Conservation (phyloP, 2,329 filamentous ascomycete species). For the Sclerotinia subarctica region DNA sequence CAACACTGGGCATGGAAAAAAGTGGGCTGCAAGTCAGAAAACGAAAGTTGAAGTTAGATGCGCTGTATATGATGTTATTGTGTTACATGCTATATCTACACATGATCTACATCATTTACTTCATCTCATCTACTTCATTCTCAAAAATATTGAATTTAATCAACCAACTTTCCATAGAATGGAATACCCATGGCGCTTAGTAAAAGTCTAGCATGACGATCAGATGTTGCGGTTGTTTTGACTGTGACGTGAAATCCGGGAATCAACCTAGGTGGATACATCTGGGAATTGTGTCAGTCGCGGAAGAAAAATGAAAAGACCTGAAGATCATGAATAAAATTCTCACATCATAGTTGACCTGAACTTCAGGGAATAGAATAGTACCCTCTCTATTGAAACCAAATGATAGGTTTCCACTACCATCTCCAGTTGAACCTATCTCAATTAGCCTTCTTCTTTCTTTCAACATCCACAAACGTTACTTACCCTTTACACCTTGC, state of each 20-base stretch:
- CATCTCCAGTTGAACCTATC: slow-evolving; percentile 62
- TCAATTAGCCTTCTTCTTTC: slow-evolving; percentile 30
- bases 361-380: slow-evolving; percentile 86
- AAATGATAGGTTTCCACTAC: slow-evolving; percentile 80
- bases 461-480: background rate
- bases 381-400: slow-evolving; percentile 75
- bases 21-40: background rate
- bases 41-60: background rate
- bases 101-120: slow-evolving; percentile 5
- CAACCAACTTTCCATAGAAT: slow-evolving; percentile 35
- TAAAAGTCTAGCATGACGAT: slow-evolving; percentile 35
- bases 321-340: background rate
- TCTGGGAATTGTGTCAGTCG: slow-evolving; percentile 40
- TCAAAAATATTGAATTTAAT: slow-evolving; percentile 24
- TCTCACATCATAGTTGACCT: slow-evolving; percentile 90
- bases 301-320: no score
- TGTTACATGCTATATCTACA: slow-evolving; percentile 19
- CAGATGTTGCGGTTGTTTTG: slow-evolving; percentile 36
- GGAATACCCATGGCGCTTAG: slow-evolving; percentile 35
- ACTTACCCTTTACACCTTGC: slow-evolving; percentile 65
- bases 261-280: slow-evolving; percentile 53
- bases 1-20: background rate
- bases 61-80: slow-evolving; percentile 5
- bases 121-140: background rate
- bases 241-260: slow-evolving; percentile 40